A percentile compares a stretch with the other conserved stretches of the same genome.
Evolutionary conservation across 345 rosid species (phyloP).

Genomic region (Anastatica hierochuntica): DNA sequence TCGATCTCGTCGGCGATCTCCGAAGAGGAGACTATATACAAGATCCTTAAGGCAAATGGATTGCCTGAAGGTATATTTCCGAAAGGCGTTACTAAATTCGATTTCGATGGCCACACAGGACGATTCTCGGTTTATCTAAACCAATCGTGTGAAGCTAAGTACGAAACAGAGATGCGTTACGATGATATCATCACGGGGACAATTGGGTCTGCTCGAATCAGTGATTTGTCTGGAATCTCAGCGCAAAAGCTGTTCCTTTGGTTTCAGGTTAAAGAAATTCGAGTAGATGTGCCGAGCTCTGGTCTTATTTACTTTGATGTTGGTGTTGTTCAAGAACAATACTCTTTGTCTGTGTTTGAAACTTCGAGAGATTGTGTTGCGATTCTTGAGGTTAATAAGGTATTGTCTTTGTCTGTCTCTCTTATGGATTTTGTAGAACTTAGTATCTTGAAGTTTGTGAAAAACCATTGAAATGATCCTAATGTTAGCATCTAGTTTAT

Average conservation of each 20-base stretch:
- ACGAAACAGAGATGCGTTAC: constrained; percentile 74
- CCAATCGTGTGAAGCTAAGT: constrained; percentile 76
- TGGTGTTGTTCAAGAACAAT: constrained; percentile 72
- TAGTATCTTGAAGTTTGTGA: background rate
- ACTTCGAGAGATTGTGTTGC: constrained; percentile 69
- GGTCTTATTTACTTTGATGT: constrained; percentile 83
- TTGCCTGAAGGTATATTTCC: constrained; percentile 80
- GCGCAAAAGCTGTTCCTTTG: constrained; percentile 83
- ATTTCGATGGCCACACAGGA: constrained; percentile 37
- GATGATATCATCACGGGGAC: constrained; percentile 58
- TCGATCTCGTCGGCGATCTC: constrained; percentile 9
- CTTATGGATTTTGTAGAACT: background rate
- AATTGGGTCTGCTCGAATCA: constrained; percentile 58
- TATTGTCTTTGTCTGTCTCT: background rate
- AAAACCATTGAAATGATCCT: too few relatives aligned
- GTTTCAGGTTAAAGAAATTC: constrained; percentile 76
- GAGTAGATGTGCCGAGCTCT: constrained; percentile 77
- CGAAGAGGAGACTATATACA: constrained; percentile 41
- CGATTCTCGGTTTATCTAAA: constrained; percentile 63
- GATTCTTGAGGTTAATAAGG: constrained; percentile 15
- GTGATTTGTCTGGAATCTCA: constrained; percentile 49
- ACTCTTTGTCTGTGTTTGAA: constrained; percentile 73
- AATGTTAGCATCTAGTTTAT: too few relatives aligned
- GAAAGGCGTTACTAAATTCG: constrained; percentile 53
- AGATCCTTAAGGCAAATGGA: constrained; percentile 44